Conservation (phyloP, 805 yeast genomes). For the Starmerella sp. region DNA sequence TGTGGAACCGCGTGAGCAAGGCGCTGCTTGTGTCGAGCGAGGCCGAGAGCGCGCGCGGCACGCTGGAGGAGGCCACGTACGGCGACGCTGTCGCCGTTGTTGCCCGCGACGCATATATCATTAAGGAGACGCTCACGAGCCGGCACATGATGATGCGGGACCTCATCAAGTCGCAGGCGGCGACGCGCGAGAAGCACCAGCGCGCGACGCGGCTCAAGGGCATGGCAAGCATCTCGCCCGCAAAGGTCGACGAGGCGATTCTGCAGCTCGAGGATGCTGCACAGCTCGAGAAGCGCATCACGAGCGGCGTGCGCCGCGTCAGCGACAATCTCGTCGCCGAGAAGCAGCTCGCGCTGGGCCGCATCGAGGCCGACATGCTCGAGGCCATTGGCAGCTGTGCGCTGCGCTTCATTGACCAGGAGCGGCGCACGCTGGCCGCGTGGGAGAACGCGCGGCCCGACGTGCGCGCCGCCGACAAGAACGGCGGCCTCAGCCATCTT, state of each 20-base stretch:
- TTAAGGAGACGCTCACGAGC: conserved; percentile 87
- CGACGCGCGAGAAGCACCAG: conserved; percentile 56
- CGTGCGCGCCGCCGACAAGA: conserved; percentile 59
- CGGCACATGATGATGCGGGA: conserved; percentile 90
- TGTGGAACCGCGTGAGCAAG: conserved; percentile 72
- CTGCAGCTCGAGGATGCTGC: conserved; percentile 68
- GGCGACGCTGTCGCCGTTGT: conserved; percentile 63
- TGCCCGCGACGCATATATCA: conserved; percentile 65
- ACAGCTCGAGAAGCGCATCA: conserved; percentile 60
- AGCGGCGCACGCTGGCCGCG: conserved; percentile 63
- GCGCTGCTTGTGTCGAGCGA: conserved; percentile 64
- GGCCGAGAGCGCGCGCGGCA: conserved; percentile 56
- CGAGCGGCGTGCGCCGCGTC: conserved; percentile 67
- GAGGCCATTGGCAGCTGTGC: conserved; percentile 48
- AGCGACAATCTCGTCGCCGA: conserved; percentile 79
- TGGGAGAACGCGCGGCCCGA: conserved; percentile 58
- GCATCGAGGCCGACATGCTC: conserved; percentile 47
- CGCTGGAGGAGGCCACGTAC: conserved; percentile 59
- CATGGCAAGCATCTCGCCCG: conserved; percentile 65
- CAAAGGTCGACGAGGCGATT: conserved; percentile 84
- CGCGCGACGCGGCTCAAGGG: conserved; percentile 59
- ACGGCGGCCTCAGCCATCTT: conserved; percentile 71
- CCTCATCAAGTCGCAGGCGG: conserved; percentile 62
- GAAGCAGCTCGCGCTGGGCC: conserved; percentile 45
- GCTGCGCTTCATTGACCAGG: conserved; percentile 68